Percentiles rank a stretch among this genome's conserved stretches.
Conservation (phyloP, 257 asterid genomes). For the Thymus quinquecostatus region DNA sequence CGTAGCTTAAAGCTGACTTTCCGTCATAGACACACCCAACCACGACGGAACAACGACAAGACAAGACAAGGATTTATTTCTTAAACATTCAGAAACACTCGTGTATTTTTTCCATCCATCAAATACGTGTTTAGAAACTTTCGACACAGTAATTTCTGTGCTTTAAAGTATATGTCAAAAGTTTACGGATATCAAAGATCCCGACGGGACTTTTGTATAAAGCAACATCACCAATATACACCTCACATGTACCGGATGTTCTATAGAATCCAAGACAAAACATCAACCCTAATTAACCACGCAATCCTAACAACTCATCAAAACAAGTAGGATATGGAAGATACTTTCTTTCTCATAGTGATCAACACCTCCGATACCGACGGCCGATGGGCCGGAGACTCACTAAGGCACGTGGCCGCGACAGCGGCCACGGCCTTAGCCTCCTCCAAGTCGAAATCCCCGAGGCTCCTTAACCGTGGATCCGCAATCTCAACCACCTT, state of each 20-base stretch:
- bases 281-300: not conserved
- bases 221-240: conserved; percentile 21
- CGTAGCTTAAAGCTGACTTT: too few relatives aligned
- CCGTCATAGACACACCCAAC: too few relatives aligned
- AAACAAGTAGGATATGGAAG: conserved; percentile 9
- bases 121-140: too few relatives aligned
- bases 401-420: conserved; percentile 32
- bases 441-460: conserved; percentile 45
- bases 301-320: not conserved
- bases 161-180: too few relatives aligned
- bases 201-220: not conserved
- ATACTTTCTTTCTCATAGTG: conserved; percentile 26
- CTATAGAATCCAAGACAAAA: not conserved
- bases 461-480: conserved; percentile 42
- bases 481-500: conserved; percentile 54
- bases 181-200: too few relatives aligned
- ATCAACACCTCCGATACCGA: conserved; percentile 27
- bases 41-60: too few relatives aligned
- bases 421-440: conserved; percentile 29
- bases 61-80: too few relatives aligned
- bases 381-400: conserved; percentile 33
- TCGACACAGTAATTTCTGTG: too few relatives aligned
- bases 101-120: too few relatives aligned
- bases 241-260: not conserved
- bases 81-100: too few relatives aligned